Conservation (phyloP, 1,284 basidiomycete genomes). For the Fistulina hepatica region DNA sequence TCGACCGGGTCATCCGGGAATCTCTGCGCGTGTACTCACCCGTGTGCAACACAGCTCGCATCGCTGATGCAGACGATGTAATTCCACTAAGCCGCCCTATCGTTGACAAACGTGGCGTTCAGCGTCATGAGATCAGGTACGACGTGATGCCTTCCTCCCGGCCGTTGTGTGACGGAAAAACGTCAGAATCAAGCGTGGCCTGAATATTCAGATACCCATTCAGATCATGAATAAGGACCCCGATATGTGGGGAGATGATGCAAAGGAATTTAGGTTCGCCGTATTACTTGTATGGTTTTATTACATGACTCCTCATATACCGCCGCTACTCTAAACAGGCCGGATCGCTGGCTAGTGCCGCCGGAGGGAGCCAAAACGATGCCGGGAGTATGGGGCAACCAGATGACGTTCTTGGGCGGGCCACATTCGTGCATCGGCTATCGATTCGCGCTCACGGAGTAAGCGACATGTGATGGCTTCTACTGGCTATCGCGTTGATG, state of each 20-base stretch:
- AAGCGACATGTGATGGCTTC: conserved; percentile 1
- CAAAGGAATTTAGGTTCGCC: conserved; percentile 18
- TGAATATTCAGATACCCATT: conserved; percentile 16
- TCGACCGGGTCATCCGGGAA: conserved; percentile 61
- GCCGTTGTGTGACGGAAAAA: too few species aligned
- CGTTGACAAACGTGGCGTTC: conserved; percentile 7
- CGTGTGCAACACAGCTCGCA: conserved; percentile 30
- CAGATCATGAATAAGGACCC: conserved; percentile 14
- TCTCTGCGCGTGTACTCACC: conserved; percentile 55
- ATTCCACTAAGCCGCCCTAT: conserved; percentile 10
- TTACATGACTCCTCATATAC: not conserved
- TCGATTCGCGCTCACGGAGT: conserved; percentile 15
- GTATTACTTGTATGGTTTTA: conserved; percentile 5
- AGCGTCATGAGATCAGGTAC: conserved; percentile 10
- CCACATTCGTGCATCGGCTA: conserved; percentile 13
- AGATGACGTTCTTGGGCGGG: conserved; percentile 12
- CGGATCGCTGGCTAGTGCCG: conserved; percentile 11
- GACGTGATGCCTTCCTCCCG: not conserved
- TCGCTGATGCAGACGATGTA: conserved; percentile 11
- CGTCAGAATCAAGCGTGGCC: conserved; percentile 19
- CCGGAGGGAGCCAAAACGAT: conserved; percentile 7
- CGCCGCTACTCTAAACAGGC: conserved; percentile 5
- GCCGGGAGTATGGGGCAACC: conserved; percentile 14
- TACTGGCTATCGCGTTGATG: not conserved
- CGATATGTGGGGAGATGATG: conserved; percentile 23